A percentile compares a stretch with the other conserved stretches of the same genome.
Conservation (phyloP, 495 filamentous ascomycete genomes). For the Talaromyces nanjingensis region DNA sequence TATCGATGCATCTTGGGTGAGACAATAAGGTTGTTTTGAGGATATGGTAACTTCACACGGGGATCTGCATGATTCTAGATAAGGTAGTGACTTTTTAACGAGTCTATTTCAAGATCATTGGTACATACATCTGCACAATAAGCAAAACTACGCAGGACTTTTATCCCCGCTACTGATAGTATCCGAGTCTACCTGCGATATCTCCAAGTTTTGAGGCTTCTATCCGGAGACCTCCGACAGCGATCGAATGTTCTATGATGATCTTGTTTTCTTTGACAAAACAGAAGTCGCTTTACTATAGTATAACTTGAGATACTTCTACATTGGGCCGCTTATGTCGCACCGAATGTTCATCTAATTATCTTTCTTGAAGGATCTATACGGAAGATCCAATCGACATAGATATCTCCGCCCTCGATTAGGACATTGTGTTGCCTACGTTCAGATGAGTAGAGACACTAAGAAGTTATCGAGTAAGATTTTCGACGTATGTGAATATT, state of each 20-base stretch:
- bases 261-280: neutral
- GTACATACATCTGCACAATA: neutral
- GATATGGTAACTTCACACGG: neutral
- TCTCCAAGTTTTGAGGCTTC: too few relatives aligned
- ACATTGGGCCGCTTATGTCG: neutral
- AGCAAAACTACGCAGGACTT: too few relatives aligned
- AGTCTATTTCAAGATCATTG: neutral
- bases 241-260: neutral
- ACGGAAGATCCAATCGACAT: neutral
- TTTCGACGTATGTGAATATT: neutral
- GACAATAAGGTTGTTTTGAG: neutral
- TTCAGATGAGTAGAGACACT: neutral
- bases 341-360: too few relatives aligned
- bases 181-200: neutral
- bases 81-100: neutral
- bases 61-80: neutral
- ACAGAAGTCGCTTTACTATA: neutral
- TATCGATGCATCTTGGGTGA: neutral
- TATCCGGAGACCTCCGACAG: neutral
- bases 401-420: neutral
- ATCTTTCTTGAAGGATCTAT: too few relatives aligned
- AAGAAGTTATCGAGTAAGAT: neutral
- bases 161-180: neutral
- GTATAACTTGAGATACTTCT: neutral
- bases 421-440: neutral